Percentiles rank a stretch among this genome's conserved stretches.
These are phyloP conservation scores for Moricandia arvensis DNA, from an alignment of 345 rosid genomes.

Conservation along the genomic window DNA sequence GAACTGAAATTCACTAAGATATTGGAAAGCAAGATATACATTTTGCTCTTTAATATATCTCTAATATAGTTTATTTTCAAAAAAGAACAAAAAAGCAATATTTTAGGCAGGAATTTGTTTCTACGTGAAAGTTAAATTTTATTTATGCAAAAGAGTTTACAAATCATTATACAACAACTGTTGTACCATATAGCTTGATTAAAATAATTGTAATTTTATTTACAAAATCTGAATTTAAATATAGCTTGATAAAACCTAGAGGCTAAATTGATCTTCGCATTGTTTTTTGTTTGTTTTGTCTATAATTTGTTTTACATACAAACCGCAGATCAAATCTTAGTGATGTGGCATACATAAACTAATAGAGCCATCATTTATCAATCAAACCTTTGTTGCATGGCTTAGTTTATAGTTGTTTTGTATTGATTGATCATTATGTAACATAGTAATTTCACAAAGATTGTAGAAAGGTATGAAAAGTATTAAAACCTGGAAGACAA, in stretches of 20 bases:
- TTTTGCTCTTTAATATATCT: too few relatives aligned
- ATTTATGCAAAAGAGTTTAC: too few relatives aligned
- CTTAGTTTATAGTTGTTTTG: not conserved
- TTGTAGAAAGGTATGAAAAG: conserved; percentile 21
- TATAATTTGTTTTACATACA: not conserved
- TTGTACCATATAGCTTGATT: not conserved
- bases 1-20: too few relatives aligned
- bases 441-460: not conserved
- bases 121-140: too few relatives aligned
- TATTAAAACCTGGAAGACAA: conserved; percentile 30
- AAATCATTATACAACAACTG: too few relatives aligned
- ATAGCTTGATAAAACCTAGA: not conserved
- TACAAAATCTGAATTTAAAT: not conserved
- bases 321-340: not conserved
- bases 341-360: not conserved
- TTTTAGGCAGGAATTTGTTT: not conserved
- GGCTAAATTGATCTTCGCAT: too few relatives aligned
- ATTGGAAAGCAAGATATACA: too few relatives aligned
- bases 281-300: not conserved
- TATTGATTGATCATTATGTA: not conserved
- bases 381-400: not conserved
- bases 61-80: not conserved
- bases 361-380: not conserved
- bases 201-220: not conserved
- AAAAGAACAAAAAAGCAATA: not conserved